phyloP scores from a whole-genome alignment of 495 filamentous ascomycete species.

The Penicillium maclennaniae region DNA sequence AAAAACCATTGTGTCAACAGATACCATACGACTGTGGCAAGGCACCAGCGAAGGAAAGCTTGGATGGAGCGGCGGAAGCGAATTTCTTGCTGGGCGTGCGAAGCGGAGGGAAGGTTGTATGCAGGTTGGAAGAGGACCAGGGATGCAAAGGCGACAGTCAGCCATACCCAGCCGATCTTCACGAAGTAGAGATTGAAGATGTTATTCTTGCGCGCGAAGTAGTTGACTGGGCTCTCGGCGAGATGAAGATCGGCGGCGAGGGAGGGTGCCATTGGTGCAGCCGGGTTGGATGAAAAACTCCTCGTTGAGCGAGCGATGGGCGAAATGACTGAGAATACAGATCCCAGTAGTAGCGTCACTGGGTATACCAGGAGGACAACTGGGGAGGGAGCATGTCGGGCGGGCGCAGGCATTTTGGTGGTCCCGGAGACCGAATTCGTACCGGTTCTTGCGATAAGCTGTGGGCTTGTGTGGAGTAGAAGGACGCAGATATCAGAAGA shows the following conservation, averaged over 20 bases:
- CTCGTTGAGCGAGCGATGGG: slow-evolving; percentile 50
- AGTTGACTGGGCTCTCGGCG: slow-evolving; percentile 51
- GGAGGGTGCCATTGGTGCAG: slow-evolving; percentile 52
- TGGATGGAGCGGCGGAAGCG: slow-evolving; percentile 33
- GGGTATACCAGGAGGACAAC: slow-evolving; percentile 65
- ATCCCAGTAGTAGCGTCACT: slow-evolving; percentile 68
- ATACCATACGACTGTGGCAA: slow-evolving; percentile 73
- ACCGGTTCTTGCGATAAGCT: neutral
- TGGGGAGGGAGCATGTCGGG: slow-evolving; percentile 23
- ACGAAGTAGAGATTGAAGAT: slow-evolving; percentile 88
- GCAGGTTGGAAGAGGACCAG: slow-evolving; percentile 59
- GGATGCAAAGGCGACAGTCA: slow-evolving; percentile 61
- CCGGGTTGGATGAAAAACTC: slow-evolving; percentile 45
- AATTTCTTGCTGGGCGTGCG: slow-evolving; percentile 17
- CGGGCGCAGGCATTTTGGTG: slow-evolving; percentile 22
- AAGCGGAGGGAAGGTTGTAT: slow-evolving; percentile 21
- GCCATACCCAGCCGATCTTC: slow-evolving; percentile 93
- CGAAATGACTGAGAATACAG: slow-evolving; percentile 72
- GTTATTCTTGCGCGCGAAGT: slow-evolving; percentile 91
- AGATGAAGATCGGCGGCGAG: slow-evolving; percentile 43
- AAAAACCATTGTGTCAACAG: slow-evolving; percentile 94
- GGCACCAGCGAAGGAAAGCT: slow-evolving; percentile 60
- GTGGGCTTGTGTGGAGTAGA: neutral
- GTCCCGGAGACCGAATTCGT: slow-evolving; percentile 2
- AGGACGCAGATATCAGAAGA: neutral